Base-by-base conservation (phyloP, 768 basidiomycete species). In the Kwoniella bestiolae region DNA sequence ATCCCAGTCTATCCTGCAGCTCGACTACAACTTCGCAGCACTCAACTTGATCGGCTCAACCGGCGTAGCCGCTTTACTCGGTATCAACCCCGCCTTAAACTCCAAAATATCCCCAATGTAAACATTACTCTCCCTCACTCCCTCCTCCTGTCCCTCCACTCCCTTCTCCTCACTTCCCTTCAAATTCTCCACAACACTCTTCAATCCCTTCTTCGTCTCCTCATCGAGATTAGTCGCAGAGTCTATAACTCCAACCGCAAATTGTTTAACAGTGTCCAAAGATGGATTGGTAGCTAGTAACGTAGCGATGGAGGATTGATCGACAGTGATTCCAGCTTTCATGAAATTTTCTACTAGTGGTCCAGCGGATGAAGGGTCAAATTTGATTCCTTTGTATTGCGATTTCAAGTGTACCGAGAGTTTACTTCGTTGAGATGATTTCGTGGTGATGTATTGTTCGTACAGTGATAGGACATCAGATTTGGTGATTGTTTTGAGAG, bases 371-470 rank as follows among this genome's bases (percentile, higher is more conserved):
- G 86, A 84, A 1, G 83, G 75, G 74, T 90, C 91, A 77, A 93
- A 85, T 67, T 84, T 87, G 71, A 74, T 38, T 34, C 76, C 72
- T 52, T 66, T 56, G 86, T 85, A 79, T 86, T 88, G 88, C 11
- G 91, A 92, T 49, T 84, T 83, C 82, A 91, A 83, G 68, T 94
- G 95, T 51, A 91, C 84, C 1, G 94, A 92, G 56, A 93, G 82
- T 81, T 98, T 98, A 14, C 90, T 84, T 41, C 94, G 88, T 2
- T 83, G 85, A 29, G 83, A 67, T 0, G 91, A 91, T 0, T 84
- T 85, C 4, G 89, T 89, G 75, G 92, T 88, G 56, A 92, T 86
- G 59, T 85, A 85, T 16, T 84, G 82, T 45, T 85, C 81, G 85
- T 92, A 93, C 53, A 96, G 82, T 8, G 84, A 75, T 26, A 91